These are phyloP conservation scores for Stephanodiscus triporus DNA, from an alignment of 108 stramenopile genomes.

Conservation along the genomic window DNA sequence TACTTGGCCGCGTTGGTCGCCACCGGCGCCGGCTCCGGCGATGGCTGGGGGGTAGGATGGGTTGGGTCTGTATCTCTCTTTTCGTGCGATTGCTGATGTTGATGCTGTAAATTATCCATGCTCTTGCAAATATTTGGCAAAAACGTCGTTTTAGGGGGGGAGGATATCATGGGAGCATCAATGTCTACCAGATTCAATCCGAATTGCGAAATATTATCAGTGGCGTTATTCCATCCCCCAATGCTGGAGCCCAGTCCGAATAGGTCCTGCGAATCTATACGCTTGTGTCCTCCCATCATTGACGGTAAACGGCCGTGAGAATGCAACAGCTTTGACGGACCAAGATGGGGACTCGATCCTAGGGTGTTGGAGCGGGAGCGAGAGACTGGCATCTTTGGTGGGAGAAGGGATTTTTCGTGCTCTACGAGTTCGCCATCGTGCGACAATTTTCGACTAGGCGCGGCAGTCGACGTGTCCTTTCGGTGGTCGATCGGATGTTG, in stretches of 20 bases:
- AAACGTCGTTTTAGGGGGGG: conserved; percentile 28
- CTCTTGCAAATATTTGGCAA: conserved; percentile 21
- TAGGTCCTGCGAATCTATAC: conserved; percentile 14
- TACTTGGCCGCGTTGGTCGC: not conserved
- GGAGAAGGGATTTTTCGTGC: not conserved
- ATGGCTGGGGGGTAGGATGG: not conserved
- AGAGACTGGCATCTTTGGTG: conserved; percentile 2
- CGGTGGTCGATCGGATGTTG: not conserved
- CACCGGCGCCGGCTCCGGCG: not conserved
- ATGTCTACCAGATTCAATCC: conserved; percentile 34
- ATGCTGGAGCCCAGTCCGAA: conserved; percentile 7
- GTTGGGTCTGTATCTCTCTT: no score
- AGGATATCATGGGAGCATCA: conserved; percentile 10
- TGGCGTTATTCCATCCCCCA: conserved; percentile 23
- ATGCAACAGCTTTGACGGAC: conserved; percentile 10
- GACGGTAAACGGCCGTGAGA: conserved; percentile 33
- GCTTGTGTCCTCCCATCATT: conserved; percentile 32
- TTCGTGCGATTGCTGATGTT: conserved; percentile 7
- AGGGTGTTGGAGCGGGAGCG: conserved; percentile 14
- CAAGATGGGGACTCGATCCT: conserved; percentile 32
- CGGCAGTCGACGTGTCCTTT: conserved; percentile 3
- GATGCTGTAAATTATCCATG: conserved; percentile 16
- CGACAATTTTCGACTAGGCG: not conserved
- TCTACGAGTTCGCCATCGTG: not conserved
- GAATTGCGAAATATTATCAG: conserved; percentile 16